These are phyloP conservation scores for Graphilbum fragrans DNA, from an alignment of 2,329 filamentous ascomycete species.

Conservation along the genomic window DNA sequence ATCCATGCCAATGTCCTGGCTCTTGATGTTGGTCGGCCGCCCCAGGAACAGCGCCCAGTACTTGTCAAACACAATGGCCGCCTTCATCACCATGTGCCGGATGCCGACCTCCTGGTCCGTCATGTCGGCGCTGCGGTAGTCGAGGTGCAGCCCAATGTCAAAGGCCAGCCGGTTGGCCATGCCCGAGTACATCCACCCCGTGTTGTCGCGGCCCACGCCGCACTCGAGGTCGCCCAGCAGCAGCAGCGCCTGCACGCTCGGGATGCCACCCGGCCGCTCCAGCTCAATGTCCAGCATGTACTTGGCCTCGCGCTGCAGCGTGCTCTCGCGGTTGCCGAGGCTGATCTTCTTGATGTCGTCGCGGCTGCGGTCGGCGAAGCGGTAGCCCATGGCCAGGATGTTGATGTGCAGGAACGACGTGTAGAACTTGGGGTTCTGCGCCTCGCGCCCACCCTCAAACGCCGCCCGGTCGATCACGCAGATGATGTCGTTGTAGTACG, in stretches of 20 bases:
- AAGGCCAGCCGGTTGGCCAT: constrained; percentile 33
- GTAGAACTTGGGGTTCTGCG: constrained; percentile 34
- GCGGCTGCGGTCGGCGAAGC: constrained; percentile 34
- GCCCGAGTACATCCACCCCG: constrained; percentile 40
- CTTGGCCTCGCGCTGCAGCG: constrained; percentile 39
- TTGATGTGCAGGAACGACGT: constrained; percentile 38
- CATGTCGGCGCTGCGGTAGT: constrained; percentile 27
- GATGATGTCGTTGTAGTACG: constrained; percentile 35
- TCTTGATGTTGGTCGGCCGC: constrained; percentile 40
- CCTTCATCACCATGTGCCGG: constrained; percentile 37
- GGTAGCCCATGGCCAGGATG: constrained; percentile 38
- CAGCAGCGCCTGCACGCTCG: constrained; percentile 38
- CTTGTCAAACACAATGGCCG: constrained; percentile 40
- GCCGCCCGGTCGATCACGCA: constrained; percentile 35
- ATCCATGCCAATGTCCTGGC: constrained; percentile 35
- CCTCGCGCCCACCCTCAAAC: constrained; percentile 33
- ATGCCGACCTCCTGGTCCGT: constrained; percentile 33
- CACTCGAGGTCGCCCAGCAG: constrained; percentile 41
- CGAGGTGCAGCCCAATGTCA: constrained; percentile 35
- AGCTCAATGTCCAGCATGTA: constrained; percentile 40
- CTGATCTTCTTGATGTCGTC: constrained; percentile 35
- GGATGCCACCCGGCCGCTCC: constrained; percentile 37
- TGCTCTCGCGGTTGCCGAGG: constrained; percentile 34
- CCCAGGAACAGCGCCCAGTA: constrained; percentile 44
- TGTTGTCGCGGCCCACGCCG: constrained; percentile 38